phyloP scores from a whole-genome alignment of 2,329 filamentous ascomycete genomes.

The Sporothrix curviconia region DNA sequence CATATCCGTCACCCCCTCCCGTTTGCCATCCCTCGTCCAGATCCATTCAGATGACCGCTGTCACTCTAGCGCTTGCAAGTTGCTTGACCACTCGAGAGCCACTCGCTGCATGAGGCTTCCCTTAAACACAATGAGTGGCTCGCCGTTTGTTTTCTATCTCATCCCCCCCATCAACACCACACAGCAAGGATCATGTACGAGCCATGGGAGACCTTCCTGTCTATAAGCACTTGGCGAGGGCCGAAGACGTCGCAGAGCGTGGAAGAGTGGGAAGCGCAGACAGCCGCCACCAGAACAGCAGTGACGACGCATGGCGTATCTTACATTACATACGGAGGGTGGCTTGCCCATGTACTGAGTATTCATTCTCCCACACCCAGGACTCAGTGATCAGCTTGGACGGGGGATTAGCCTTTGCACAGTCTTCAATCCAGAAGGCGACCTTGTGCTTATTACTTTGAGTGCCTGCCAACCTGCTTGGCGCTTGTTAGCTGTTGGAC shows the following conservation, averaged over 20 bases:
- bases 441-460: not conserved
- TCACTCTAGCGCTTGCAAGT: slow-evolving; percentile 28
- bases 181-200: slow-evolving; percentile 23
- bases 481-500: not conserved
- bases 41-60: slow-evolving; percentile 8
- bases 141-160: slow-evolving; percentile 16
- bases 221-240: not conserved
- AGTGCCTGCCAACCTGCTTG: slow-evolving; percentile 3
- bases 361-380: not conserved
- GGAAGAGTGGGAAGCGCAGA: too few species aligned
- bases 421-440: not conserved
- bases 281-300: too few species aligned
- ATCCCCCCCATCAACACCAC: slow-evolving; percentile 26
- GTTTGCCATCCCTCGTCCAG: not conserved
- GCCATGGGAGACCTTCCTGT: not conserved
- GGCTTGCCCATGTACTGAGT: not conserved
- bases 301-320: too few species aligned
- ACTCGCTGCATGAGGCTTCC: slow-evolving; percentile 32
- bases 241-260: too few species aligned
- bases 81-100: slow-evolving; percentile 24
- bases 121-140: slow-evolving; percentile 34
- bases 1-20: not conserved
- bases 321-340: too few species aligned
- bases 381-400: slow-evolving; percentile 6
- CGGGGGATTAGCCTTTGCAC: not conserved